Evolutionary conservation across 176 grass and related monocot species (phyloP).

Genomic region (Calamus simplicifolius): DNA sequence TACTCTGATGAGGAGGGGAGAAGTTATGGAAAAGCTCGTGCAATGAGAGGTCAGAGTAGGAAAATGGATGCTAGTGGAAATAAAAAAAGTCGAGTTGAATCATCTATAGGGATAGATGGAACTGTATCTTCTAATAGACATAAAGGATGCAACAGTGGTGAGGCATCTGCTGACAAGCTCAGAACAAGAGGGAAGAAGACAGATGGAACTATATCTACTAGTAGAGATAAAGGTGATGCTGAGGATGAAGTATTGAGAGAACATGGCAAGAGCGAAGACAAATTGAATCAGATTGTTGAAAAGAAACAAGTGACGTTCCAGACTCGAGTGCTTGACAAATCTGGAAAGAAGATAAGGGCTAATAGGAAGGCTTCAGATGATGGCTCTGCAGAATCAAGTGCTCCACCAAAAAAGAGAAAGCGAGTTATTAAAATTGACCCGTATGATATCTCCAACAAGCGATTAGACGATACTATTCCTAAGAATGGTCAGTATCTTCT

Average conservation of each 20-base stretch:
- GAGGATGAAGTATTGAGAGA: slow-evolving; percentile 18
- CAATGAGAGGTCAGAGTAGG: no score
- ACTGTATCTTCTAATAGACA: slow-evolving; percentile 4
- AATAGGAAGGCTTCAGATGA: slow-evolving; percentile 39
- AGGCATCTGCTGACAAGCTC: background rate
- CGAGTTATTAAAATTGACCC: slow-evolving; percentile 70
- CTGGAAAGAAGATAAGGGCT: slow-evolving; percentile 70
- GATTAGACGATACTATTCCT: slow-evolving; percentile 59
- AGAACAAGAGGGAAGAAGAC: background rate
- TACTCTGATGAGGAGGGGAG: slow-evolving; percentile 5
- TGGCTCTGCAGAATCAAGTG: slow-evolving; percentile 31
- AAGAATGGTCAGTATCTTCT: slow-evolving; percentile 23
- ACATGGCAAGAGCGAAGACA: slow-evolving; percentile 12
- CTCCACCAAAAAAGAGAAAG: slow-evolving; percentile 54
- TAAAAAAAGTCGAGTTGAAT: no score
- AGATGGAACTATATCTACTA: background rate
- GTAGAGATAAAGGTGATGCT: slow-evolving; percentile 14
- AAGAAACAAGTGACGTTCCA: slow-evolving; percentile 28
- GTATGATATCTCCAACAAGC: slow-evolving; percentile 79
- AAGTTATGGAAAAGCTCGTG: slow-evolving; percentile 12
- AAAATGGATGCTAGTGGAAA: no score
- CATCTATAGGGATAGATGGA: background rate
- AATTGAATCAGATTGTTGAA: slow-evolving; percentile 21
- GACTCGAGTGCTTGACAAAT: slow-evolving; percentile 54
- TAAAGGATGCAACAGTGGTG: background rate